These are phyloP conservation scores for Lentinula edodes DNA, from an alignment of 768 basidiomycete genomes.

Conservation along the genomic window DNA sequence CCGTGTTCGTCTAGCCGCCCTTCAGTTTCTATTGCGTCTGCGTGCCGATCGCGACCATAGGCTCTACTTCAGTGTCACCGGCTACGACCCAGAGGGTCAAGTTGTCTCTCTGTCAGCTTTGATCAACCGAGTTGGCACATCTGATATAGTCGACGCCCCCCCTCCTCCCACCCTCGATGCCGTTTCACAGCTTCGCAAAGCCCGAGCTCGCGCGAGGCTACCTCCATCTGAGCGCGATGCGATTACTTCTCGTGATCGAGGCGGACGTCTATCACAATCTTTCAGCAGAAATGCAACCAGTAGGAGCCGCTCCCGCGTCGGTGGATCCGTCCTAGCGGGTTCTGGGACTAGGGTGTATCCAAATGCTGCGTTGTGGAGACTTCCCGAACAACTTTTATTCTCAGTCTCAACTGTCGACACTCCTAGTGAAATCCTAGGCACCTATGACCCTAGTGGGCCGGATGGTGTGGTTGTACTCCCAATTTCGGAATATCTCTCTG, in stretches of 20 bases:
- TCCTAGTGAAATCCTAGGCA: constrained; percentile 61
- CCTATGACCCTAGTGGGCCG: constrained; percentile 52
- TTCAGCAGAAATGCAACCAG: constrained; percentile 37
- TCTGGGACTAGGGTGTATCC: background rate
- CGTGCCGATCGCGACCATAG: constrained; percentile 88
- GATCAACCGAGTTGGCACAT: constrained; percentile 43
- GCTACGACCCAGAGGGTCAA: constrained; percentile 53
- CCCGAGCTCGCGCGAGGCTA: constrained; percentile 35
- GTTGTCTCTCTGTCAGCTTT: constrained; percentile 55
- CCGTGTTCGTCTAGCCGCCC: constrained; percentile 59
- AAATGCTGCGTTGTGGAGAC: constrained; percentile 47
- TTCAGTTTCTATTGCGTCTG: constrained; percentile 86
- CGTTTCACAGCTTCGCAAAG: constrained; percentile 29
- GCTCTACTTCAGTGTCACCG: constrained; percentile 53
- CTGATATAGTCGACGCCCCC: constrained; percentile 1
- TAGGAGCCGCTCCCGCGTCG: constrained; percentile 58
- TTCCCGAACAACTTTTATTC: constrained; percentile 65
- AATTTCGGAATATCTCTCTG: constrained; percentile 66
- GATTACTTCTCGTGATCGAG: constrained; percentile 49
- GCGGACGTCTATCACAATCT: constrained; percentile 29
- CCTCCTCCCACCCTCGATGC: constrained; percentile 5
- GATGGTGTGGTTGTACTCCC: constrained; percentile 50
- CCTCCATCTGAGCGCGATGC: constrained; percentile 45
- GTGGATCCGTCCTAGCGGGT: constrained; percentile 24
- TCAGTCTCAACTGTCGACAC: constrained; percentile 47